These are phyloP conservation scores for Rhodamnia rubescens DNA, from an alignment of 345 rosid species.

Conservation along the genomic window DNA sequence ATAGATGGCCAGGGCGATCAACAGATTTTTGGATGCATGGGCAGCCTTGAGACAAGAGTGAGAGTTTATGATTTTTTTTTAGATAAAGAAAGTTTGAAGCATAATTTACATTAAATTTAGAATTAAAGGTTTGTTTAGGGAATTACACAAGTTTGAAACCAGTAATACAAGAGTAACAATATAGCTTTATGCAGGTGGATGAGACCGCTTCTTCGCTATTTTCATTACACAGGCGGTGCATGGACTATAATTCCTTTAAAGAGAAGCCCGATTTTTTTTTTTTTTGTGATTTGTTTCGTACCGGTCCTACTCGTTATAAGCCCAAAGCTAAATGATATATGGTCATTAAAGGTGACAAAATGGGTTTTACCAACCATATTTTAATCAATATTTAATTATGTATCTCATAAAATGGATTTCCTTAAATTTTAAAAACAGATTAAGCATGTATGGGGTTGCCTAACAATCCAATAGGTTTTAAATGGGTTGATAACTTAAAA, in stretches of 20 bases:
- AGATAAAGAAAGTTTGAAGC: not conserved
- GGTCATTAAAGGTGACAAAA: too few species aligned
- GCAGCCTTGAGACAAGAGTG: not conserved
- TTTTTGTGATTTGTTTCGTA: not conserved
- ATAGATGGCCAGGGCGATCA: not conserved
- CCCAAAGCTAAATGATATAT: not conserved
- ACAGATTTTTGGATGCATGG: not conserved
- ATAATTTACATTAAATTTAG: not conserved
- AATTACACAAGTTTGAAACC: not conserved
- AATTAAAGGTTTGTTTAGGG: not conserved
- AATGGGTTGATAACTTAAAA: too few species aligned
- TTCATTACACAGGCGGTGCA: not conserved
- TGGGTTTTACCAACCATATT: too few species aligned
- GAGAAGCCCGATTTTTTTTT: not conserved
- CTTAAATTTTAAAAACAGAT: too few species aligned
- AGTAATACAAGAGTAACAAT: not conserved
- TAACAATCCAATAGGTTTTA: too few species aligned
- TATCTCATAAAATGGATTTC: too few species aligned
- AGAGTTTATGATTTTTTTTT: not conserved
- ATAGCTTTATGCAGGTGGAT: not conserved
- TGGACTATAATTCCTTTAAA: not conserved
- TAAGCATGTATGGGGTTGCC: too few species aligned
- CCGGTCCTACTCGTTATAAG: not conserved
- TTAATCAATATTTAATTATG: too few species aligned
- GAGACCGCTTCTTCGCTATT: not conserved